These are phyloP conservation scores for Multifurca ochricompacta DNA, from an alignment of 768 basidiomycete species.

Conservation along the genomic window DNA sequence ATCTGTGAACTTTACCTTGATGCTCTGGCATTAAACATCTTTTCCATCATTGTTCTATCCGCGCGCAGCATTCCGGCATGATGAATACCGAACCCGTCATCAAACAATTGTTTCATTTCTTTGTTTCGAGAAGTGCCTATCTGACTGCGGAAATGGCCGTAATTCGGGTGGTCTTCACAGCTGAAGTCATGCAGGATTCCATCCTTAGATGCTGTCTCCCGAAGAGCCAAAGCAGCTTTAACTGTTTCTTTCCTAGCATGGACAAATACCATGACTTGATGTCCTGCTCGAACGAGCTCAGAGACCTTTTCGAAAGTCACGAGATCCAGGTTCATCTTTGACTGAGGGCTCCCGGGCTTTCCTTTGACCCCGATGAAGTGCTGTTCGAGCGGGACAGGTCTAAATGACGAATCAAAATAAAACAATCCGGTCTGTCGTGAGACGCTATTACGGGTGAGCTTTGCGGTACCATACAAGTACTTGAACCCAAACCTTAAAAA, in stretches of 20 bases:
- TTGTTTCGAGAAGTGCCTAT: conserved; percentile 82
- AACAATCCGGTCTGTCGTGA: conserved; percentile 83
- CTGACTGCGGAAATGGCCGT: conserved; percentile 63
- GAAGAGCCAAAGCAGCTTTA: conserved; percentile 74
- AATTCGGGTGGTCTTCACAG: conserved; percentile 75
- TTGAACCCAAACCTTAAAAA: conserved; percentile 63
- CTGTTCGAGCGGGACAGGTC: conserved; percentile 94
- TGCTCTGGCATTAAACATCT: conserved; percentile 85
- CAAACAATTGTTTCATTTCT: conserved; percentile 94
- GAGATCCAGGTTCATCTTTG: conserved; percentile 79
- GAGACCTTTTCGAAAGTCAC: conserved; percentile 89
- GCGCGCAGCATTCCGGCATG: conserved; percentile 96
- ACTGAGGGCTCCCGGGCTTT: conserved; percentile 64
- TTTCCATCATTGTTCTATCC: conserved; percentile 93
- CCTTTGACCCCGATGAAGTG: conserved; percentile 94
- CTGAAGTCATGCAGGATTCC: conserved; percentile 72
- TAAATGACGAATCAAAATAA: conserved; percentile 96
- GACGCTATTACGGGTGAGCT: conserved; percentile 45
- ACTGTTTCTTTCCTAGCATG: conserved; percentile 98
- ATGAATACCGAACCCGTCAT: conserved; percentile 91
- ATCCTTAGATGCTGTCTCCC: conserved; percentile 67
- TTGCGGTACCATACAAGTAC: background rate
- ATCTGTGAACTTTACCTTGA: conserved; percentile 57
- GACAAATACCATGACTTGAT: conserved; percentile 99
- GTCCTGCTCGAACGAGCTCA: conserved; percentile 80